Percentiles rank a stretch among this genome's conserved stretches.
phyloP scores from a whole-genome alignment of 768 basidiomycete genomes.

The Panaeolus papilionaceus region DNA sequence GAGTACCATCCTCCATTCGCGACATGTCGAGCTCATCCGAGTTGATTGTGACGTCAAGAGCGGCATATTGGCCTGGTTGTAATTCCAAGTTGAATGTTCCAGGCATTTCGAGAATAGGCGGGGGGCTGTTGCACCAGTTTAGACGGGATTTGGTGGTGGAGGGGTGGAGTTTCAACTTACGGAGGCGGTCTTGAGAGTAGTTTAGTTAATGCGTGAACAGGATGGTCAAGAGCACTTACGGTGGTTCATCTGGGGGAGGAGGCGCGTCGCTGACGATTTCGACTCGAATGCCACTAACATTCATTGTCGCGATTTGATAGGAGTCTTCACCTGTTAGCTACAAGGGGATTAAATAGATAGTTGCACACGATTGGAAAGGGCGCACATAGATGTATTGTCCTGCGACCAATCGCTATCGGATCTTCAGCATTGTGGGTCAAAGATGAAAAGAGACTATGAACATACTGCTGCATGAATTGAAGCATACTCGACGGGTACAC shows the following conservation, averaged over 20 bases:
- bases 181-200: constrained; percentile 47
- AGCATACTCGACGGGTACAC: constrained; percentile 88
- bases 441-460: constrained; percentile 24
- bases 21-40: constrained; percentile 92
- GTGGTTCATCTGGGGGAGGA: constrained; percentile 84
- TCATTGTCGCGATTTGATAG: constrained; percentile 87
- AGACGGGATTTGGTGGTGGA: constrained; percentile 16
- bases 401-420: constrained; percentile 70
- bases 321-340: constrained; percentile 87
- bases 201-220: constrained; percentile 29
- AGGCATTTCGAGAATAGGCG: constrained; percentile 87
- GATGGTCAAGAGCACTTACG: constrained; percentile 55
- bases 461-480: constrained; percentile 84
- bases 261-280: constrained; percentile 88
- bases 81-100: constrained; percentile 86
- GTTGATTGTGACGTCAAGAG: constrained; percentile 77
- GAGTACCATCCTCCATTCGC: constrained; percentile 87
- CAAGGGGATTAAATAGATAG: constrained; percentile 20
- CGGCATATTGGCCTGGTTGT: constrained; percentile 77
- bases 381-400: constrained; percentile 86
- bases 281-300: constrained; percentile 81
- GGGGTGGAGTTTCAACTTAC: constrained; percentile 37
- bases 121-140: constrained; percentile 41
- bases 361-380: constrained; percentile 22
- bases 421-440: constrained; percentile 27